A percentile compares a stretch with the other conserved stretches of the same genome.
phyloP scores from a whole-genome alignment of 257 asterid genomes.

The Gentiana dahurica region DNA sequence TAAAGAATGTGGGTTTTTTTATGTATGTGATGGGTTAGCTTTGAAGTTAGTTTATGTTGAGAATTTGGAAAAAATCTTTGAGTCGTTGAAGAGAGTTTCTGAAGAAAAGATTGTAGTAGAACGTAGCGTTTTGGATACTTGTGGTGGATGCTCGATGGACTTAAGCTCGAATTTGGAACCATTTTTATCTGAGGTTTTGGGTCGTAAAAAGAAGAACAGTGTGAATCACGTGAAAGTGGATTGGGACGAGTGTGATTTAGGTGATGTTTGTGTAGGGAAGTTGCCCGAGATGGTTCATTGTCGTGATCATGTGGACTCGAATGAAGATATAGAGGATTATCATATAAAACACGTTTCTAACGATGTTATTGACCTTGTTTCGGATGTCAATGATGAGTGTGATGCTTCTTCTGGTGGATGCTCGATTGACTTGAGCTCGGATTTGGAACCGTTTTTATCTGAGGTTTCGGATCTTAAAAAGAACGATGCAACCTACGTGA shows the following conservation, averaged over 20 bases:
- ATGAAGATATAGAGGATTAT: slow-evolving; percentile 11
- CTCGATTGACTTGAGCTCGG: too few relatives aligned
- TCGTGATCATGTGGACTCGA: slow-evolving; percentile 8
- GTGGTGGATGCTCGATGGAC: slow-evolving; percentile 25
- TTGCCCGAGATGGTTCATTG: background rate
- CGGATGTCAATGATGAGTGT: too few relatives aligned
- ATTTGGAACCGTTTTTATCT: too few relatives aligned
- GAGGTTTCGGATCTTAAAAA: too few relatives aligned
- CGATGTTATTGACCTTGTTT: background rate
- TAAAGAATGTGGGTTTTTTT: slow-evolving; percentile 36
- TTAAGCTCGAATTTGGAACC: slow-evolving; percentile 40
- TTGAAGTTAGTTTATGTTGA: slow-evolving; percentile 45
- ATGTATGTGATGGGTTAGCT: slow-evolving; percentile 20
- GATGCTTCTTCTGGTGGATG: too few relatives aligned
- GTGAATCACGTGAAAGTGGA: slow-evolving; percentile 14
- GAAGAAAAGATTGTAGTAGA: background rate
- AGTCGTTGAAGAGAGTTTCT: slow-evolving; percentile 29
- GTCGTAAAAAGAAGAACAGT: slow-evolving; percentile 27
- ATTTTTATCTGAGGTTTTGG: slow-evolving; percentile 19
- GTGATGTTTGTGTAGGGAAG: slow-evolving; percentile 2
- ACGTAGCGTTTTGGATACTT: slow-evolving; percentile 4
- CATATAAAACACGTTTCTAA: background rate
- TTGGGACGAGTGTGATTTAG: slow-evolving; percentile 16
- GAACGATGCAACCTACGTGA: too few relatives aligned
- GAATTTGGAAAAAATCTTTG: slow-evolving; percentile 31